Evolutionary conservation across 164 flowering plant genomes (phyloP).

Genomic region (Annona squamosa): DNA sequence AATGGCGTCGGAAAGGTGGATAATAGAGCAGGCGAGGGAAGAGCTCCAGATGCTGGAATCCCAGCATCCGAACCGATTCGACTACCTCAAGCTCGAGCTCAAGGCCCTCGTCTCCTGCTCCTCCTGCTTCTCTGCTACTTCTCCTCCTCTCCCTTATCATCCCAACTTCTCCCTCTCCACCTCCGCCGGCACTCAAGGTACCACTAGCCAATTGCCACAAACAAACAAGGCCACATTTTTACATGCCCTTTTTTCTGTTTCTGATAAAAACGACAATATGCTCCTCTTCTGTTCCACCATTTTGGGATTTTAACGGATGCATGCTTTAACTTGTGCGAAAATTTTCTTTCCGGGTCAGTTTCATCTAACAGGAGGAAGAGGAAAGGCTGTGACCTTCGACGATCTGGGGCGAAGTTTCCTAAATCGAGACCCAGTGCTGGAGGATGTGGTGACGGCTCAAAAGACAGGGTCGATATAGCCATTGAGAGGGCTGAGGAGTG

Average conservation of each 20-base stretch:
- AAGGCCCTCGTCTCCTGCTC: conserved; percentile 8
- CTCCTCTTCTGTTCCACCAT: background rate
- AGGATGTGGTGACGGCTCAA: background rate
- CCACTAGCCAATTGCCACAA: background rate
- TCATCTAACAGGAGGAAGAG: conserved; percentile 10
- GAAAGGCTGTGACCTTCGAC: background rate
- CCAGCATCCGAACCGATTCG: conserved; percentile 13
- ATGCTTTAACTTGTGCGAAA: background rate
- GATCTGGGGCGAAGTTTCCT: background rate
- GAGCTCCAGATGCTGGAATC: conserved; percentile 10
- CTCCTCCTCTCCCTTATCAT: background rate
- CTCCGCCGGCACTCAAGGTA: conserved; percentile 12
- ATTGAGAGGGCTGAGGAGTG: conserved; percentile 14
- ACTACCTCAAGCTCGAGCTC: conserved; percentile 15
- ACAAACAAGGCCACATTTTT: background rate
- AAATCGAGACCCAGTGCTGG: background rate
- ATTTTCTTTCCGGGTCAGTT: conserved; percentile 1
- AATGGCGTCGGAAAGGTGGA: conserved; percentile 9
- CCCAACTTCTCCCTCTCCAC: conserved; percentile 1
- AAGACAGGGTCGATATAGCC: conserved; percentile 7
- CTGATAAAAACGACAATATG: background rate
- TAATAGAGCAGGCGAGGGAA: conserved; percentile 10
- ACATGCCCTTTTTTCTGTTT: background rate
- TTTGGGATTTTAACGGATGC: background rate
- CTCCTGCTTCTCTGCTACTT: background rate